These are phyloP conservation scores for Cyclostephanos tholiformis DNA, from an alignment of 108 stramenopile genomes.

Conservation along the genomic window DNA sequence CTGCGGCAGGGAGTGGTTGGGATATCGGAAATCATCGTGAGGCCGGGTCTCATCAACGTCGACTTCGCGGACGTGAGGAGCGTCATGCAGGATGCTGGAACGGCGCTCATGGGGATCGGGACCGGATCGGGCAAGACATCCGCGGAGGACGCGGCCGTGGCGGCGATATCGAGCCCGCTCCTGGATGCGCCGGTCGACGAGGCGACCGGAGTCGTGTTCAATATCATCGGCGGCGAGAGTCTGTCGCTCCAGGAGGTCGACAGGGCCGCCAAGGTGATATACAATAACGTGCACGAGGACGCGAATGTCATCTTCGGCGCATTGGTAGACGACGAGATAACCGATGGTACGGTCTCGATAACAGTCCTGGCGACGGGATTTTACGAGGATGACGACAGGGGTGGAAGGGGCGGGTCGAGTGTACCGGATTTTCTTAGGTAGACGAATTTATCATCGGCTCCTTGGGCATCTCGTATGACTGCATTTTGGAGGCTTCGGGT, in stretches of 20 bases:
- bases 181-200: constrained; percentile 88
- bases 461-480: too few relatives aligned
- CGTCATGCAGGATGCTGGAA: constrained; percentile 92
- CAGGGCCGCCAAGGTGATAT: constrained; percentile 87
- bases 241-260: constrained; percentile 92
- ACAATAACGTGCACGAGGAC: constrained; percentile 90
- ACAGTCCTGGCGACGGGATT: constrained; percentile 93
- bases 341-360: constrained; percentile 84
- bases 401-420: constrained; percentile 14
- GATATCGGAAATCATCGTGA: constrained; percentile 91
- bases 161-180: constrained; percentile 88
- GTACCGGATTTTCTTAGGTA: constrained; percentile 58
- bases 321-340: constrained; percentile 87
- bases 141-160: constrained; percentile 89
- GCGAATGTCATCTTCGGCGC: constrained; percentile 96
- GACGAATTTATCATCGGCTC: not conserved
- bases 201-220: constrained; percentile 92
- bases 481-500: too few relatives aligned
- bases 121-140: constrained; percentile 81
- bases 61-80: constrained; percentile 94
- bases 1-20: constrained; percentile 92
- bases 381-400: constrained; percentile 45
- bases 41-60: constrained; percentile 91
- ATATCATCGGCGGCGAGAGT: constrained; percentile 87
- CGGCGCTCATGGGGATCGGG: constrained; percentile 93